Evolutionary conservation across 2,329 filamentous ascomycete genomes (phyloP).

Genomic region (Alternaria metachromatica): DNA sequence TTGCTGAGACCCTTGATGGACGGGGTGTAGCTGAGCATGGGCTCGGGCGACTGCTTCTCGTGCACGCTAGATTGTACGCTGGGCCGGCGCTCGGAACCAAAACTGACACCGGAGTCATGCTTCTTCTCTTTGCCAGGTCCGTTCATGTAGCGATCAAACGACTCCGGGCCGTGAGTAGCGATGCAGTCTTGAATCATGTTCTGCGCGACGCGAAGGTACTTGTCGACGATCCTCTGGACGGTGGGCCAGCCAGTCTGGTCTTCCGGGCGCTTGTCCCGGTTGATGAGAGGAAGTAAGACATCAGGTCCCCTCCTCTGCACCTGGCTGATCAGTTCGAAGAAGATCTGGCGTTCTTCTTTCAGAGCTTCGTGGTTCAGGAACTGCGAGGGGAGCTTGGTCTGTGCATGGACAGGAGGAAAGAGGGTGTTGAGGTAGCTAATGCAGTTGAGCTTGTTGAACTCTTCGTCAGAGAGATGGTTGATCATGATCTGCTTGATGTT

Average conservation of each 20-base stretch:
- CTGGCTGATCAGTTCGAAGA: slow-evolving; percentile 67
- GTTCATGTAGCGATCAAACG: slow-evolving; percentile 41
- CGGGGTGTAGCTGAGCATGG: slow-evolving; percentile 23
- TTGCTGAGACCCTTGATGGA: slow-evolving; percentile 52
- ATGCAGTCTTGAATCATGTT: slow-evolving; percentile 67
- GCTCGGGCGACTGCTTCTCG: slow-evolving; percentile 33
- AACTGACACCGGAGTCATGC: slow-evolving; percentile 69
- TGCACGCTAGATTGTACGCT: slow-evolving; percentile 35
- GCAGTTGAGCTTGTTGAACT: slow-evolving; percentile 70
- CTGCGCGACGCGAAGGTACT: slow-evolving; percentile 65
- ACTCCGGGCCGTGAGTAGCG: slow-evolving; percentile 51
- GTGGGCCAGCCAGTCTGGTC: slow-evolving; percentile 64
- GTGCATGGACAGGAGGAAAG: slow-evolving; percentile 62
- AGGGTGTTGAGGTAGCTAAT: slow-evolving; percentile 73
- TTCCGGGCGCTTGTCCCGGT: slow-evolving; percentile 58
- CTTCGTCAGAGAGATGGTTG: slow-evolving; percentile 67
- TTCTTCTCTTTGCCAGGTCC: slow-evolving; percentile 59
- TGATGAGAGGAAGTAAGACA: slow-evolving; percentile 61
- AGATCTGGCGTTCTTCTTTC: slow-evolving; percentile 64
- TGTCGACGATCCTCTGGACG: slow-evolving; percentile 58
- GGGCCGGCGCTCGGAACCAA: slow-evolving; percentile 51
- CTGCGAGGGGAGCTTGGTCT: slow-evolving; percentile 53
- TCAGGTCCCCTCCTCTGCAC: slow-evolving; percentile 63
- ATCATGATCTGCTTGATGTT: slow-evolving; percentile 60
- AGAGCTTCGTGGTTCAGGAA: slow-evolving; percentile 61